phyloP scores from a whole-genome alignment of 257 asterid genomes.

The Solanum ossicruentum region DNA sequence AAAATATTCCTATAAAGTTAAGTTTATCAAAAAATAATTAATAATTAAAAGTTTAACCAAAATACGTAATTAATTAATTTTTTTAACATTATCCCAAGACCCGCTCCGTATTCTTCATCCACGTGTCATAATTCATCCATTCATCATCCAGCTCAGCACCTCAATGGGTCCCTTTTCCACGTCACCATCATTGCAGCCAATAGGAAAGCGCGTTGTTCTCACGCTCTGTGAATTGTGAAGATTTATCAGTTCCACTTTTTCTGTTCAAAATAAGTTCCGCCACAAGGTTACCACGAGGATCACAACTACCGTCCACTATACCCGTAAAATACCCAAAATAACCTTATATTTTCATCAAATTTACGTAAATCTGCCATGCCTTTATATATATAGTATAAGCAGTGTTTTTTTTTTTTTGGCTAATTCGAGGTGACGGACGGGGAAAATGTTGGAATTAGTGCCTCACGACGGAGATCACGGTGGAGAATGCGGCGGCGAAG shows the following conservation, averaged over 20 bases:
- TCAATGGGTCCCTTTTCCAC: not conserved
- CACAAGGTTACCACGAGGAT: not conserved
- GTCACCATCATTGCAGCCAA: not conserved
- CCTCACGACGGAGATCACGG: conserved; percentile 5
- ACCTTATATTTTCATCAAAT: not conserved
- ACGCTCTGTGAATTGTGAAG: not conserved
- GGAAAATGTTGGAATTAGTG: conserved; percentile 6
- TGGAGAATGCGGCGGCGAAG: conserved; percentile 17
- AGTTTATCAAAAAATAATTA: not conserved
- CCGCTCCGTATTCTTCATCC: not conserved
- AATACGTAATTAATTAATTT: too few relatives aligned
- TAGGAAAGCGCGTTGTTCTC: not conserved
- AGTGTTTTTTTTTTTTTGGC: not conserved
- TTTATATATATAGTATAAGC: not conserved
- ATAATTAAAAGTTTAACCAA: too few relatives aligned
- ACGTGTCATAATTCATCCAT: not conserved
- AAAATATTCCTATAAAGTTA: not conserved
- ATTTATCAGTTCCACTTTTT: not conserved
- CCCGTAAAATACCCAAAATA: not conserved
- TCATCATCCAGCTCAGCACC: not conserved
- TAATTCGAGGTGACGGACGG: too few relatives aligned
- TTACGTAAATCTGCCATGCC: not conserved
- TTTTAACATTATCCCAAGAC: too few relatives aligned
- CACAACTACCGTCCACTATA: not conserved
- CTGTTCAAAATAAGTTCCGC: not conserved